phyloP scores from a whole-genome alignment of 225 moss, liverwort and hornwort genomes.

The Bryoerythrophyllum caledonicum region DNA sequence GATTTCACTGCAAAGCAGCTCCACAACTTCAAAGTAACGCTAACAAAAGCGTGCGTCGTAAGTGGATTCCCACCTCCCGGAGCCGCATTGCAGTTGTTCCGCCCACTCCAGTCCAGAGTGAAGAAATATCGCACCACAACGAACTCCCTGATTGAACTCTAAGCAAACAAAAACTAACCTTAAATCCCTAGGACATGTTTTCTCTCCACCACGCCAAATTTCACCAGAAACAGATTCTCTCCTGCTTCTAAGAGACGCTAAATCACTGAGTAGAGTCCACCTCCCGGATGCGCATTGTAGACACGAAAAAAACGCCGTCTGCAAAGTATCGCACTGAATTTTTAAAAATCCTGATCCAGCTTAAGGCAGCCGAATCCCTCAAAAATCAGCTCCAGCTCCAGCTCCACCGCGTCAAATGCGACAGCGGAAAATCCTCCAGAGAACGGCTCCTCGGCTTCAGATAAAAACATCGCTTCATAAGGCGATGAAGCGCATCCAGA shows the following conservation, averaged over 20 bases:
- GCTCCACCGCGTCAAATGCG: not conserved
- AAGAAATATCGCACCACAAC: not conserved
- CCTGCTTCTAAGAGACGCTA: no score
- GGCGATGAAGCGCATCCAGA: not conserved
- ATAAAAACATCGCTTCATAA: not conserved
- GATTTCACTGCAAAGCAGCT: not conserved
- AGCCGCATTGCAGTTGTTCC: constrained; percentile 47
- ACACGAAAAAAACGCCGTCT: not conserved
- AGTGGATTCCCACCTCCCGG: constrained; percentile 42
- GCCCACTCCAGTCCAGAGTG: not conserved
- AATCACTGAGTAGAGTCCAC: constrained; percentile 31
- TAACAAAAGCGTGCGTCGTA: not conserved
- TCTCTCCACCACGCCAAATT: not conserved
- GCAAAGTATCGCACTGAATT: not conserved
- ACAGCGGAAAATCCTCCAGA: not conserved
- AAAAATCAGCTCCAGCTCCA: no score
- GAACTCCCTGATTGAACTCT: no score
- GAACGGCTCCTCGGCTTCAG: not conserved
- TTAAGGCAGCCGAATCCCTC: not conserved
- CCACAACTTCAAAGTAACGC: no score
- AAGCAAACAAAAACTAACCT: not conserved
- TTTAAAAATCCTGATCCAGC: not conserved
- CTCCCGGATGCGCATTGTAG: constrained; percentile 57
- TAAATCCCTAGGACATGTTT: not conserved
- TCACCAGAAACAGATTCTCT: not conserved